Percentiles rank a stretch among this genome's conserved stretches.
These are phyloP conservation scores for Teratosphaeriaceae sp. DNA, from an alignment of 2,329 filamentous ascomycete species.

Conservation along the genomic window DNA sequence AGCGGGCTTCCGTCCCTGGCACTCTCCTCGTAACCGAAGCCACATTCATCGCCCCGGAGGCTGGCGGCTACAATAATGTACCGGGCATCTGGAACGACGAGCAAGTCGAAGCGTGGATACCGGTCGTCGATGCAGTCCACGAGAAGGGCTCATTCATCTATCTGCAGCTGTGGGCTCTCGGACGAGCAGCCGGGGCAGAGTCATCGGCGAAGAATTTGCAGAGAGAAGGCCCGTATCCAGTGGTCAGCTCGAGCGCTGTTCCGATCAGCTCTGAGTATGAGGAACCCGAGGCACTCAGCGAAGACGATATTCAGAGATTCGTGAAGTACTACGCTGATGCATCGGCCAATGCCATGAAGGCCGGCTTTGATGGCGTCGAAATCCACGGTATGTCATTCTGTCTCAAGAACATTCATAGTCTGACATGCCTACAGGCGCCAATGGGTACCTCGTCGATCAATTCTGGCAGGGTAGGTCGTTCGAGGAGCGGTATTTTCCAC, in stretches of 20 bases:
- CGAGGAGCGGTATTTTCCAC: too few species aligned
- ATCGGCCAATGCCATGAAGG: constrained; percentile 38
- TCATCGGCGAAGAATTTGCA: constrained; percentile 5
- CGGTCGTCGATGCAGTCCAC: constrained; percentile 57
- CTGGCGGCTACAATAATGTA: constrained; percentile 44
- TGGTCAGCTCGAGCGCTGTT: constrained; percentile 9
- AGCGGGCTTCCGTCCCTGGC: constrained; percentile 47
- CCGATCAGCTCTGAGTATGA: constrained; percentile 9
- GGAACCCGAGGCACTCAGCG: constrained; percentile 29
- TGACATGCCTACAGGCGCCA: constrained; percentile 14
- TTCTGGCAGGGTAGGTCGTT: constrained; percentile 55
- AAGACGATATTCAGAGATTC: constrained; percentile 32
- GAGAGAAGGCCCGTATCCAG: constrained; percentile 9
- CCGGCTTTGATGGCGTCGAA: constrained; percentile 55
- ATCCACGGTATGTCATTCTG: constrained; percentile 28
- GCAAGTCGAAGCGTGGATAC: constrained; percentile 56
- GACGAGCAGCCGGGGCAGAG: constrained; percentile 42
- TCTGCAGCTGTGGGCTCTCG: constrained; percentile 56
- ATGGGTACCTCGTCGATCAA: constrained; percentile 53
- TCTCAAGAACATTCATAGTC: background rate
- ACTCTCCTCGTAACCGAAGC: constrained; percentile 55
- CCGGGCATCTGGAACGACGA: constrained; percentile 52
- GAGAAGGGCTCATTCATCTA: constrained; percentile 55
- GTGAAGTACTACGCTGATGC: constrained; percentile 33
- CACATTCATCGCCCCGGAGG: constrained; percentile 44